A percentile compares a stretch with the other conserved stretches of the same genome.
phyloP scores from a whole-genome alignment of 2,329 filamentous ascomycete genomes.

The Coleophoma cylindrospora region DNA sequence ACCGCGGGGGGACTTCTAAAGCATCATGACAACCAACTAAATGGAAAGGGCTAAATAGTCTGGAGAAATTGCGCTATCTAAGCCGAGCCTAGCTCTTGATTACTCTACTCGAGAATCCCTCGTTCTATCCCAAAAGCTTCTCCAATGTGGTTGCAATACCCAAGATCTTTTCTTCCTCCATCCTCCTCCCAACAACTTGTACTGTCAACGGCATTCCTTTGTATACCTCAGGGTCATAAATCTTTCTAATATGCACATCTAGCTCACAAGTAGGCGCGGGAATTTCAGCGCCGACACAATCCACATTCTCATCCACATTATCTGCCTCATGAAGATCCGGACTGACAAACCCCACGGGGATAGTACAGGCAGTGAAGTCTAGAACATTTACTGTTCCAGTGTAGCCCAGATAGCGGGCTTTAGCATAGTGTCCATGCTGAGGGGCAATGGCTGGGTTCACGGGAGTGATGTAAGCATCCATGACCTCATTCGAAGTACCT shows the following conservation, averaged over 20 bases:
- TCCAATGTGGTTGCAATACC: neutral
- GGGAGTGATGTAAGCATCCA: neutral
- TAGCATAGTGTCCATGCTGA: neutral
- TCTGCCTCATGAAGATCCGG: neutral
- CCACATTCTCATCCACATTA: neutral
- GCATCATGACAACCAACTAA: no score
- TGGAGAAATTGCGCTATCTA: no score
- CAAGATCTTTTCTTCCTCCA: slow-evolving; percentile 2
- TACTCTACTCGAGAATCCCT: no score
- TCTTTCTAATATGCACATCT: neutral
- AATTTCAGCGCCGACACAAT: neutral
- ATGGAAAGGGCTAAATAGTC: no score
- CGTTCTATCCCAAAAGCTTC: neutral
- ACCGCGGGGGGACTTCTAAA: no score
- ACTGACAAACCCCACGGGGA: neutral
- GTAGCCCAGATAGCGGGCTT: neutral
- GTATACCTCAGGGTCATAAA: slow-evolving; percentile 1
- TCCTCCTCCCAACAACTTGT: neutral
- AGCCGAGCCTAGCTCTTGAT: no score
- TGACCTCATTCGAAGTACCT: neutral
- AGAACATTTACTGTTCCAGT: neutral
- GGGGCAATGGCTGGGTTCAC: neutral
- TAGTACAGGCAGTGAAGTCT: neutral
- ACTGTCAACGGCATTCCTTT: neutral
- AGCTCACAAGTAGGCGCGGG: neutral